These are phyloP conservation scores for Cladosporium sp. DNA, from an alignment of 2,329 filamentous ascomycete species.

Conservation along the genomic window DNA sequence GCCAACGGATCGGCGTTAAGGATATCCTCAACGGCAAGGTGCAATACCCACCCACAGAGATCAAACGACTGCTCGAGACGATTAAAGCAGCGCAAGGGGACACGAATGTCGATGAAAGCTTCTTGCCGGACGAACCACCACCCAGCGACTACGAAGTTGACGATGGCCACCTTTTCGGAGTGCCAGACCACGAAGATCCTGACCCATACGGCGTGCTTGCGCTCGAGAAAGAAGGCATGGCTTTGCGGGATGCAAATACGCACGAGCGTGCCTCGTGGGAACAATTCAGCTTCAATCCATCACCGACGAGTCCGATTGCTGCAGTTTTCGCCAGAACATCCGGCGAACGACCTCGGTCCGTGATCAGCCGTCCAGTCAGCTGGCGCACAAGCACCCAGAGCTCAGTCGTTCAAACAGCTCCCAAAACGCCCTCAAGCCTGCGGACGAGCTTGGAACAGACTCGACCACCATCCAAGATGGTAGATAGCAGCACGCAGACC, in stretches of 20 bases:
- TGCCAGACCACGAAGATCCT: conserved; percentile 75
- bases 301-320: conserved; percentile 68
- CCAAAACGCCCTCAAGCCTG: conserved; percentile 28
- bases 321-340: conserved; percentile 53
- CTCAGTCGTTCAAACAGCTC: conserved; percentile 18
- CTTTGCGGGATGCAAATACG: conserved; percentile 85
- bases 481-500: conserved; percentile 30
- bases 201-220: conserved; percentile 90
- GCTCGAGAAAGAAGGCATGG: conserved; percentile 82
- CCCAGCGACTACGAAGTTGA: conserved; percentile 69
- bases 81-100: conserved; percentile 86
- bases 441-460: conserved; percentile 26
- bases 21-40: conserved; percentile 62
- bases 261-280: conserved; percentile 69
- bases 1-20: conserved; percentile 56
- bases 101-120: conserved; percentile 63
- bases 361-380: conserved; percentile 31
- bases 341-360: conserved; percentile 47
- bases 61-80: conserved; percentile 68
- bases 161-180: conserved; percentile 61
- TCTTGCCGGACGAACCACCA: conserved; percentile 66
- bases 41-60: conserved; percentile 52
- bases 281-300: conserved; percentile 77
- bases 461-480: conserved; percentile 17
- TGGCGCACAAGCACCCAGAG: conserved; percentile 14